Conservation (phyloP, 2,329 filamentous ascomycete species). For the Cladosporium oxysporum region DNA sequence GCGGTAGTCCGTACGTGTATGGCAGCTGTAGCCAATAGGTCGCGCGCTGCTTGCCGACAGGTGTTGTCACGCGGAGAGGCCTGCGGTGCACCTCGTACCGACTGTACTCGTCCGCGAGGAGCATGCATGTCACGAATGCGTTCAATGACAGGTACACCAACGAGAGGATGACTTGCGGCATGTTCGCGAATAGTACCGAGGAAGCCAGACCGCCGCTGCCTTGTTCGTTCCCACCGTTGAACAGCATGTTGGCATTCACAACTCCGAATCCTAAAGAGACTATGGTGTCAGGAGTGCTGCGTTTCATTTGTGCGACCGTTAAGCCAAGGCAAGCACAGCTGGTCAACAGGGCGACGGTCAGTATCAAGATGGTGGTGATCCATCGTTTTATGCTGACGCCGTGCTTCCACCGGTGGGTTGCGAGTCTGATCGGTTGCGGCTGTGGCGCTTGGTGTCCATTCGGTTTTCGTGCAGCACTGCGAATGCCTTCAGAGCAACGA, state of each 20-base stretch:
- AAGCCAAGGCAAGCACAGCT: too few relatives aligned
- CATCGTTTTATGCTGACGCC: neutral
- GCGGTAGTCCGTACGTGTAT: conserved; percentile 41
- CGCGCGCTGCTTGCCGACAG: conserved; percentile 39
- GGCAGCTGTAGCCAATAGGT: conserved; percentile 47
- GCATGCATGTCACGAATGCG: conserved; percentile 49
- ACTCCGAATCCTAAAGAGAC: neutral
- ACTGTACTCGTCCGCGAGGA: conserved; percentile 51
- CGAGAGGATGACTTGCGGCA: conserved; percentile 50
- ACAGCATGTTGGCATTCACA: neutral
- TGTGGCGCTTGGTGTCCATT: too few relatives aligned
- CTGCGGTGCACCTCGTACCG: conserved; percentile 38
- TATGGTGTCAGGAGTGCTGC: neutral
- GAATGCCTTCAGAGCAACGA: too few relatives aligned
- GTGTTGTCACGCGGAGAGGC: conserved; percentile 42
- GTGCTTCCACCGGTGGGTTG: neutral
- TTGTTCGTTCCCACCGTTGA: neutral
- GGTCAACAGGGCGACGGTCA: too few relatives aligned
- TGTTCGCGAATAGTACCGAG: conserved; percentile 46
- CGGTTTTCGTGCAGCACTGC: too few relatives aligned
- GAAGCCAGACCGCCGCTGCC: neutral
- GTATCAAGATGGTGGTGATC: neutral
- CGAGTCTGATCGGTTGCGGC: neutral
- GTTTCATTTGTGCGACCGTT: too few relatives aligned
- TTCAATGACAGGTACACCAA: conserved; percentile 51